These are phyloP conservation scores for Alternaria burnsii DNA, from an alignment of 2,329 filamentous ascomycete genomes.

Conservation along the genomic window DNA sequence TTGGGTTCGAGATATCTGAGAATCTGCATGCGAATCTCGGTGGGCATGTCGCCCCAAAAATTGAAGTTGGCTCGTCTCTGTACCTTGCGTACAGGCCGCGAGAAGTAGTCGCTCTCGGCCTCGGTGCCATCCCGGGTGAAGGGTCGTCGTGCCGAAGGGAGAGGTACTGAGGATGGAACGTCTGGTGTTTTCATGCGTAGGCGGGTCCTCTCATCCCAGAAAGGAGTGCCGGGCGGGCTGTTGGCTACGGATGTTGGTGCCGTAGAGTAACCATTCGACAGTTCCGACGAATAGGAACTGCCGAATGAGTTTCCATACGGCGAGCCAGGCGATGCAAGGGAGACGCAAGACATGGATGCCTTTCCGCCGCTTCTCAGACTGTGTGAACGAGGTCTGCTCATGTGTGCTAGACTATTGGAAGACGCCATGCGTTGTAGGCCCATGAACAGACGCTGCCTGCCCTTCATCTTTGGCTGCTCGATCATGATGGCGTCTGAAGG, in stretches of 20 bases:
- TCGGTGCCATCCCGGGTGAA: constrained; percentile 53
- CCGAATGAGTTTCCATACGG: constrained; percentile 63
- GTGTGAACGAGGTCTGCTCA: constrained; percentile 70
- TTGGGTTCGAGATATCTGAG: constrained; percentile 79
- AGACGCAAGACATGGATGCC: constrained; percentile 72
- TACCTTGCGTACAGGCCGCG: constrained; percentile 48
- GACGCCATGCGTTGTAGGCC: constrained; percentile 84
- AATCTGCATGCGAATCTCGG: constrained; percentile 81
- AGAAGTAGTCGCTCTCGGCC: constrained; percentile 58
- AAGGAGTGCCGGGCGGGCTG: constrained; percentile 58
- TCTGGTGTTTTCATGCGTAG: constrained; percentile 64
- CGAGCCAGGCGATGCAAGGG: constrained; percentile 62
- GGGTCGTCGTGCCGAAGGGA: constrained; percentile 70
- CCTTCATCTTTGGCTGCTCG: constrained; percentile 66
- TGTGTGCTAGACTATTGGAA: constrained; percentile 73
- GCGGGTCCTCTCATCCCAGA: constrained; percentile 64
- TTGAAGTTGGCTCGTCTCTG: constrained; percentile 60
- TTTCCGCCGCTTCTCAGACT: constrained; percentile 71
- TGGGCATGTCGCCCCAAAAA: constrained; percentile 83
- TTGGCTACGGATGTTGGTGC: constrained; percentile 63
- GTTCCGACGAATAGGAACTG: constrained; percentile 63
- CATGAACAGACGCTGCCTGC: constrained; percentile 74
- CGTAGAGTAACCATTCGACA: constrained; percentile 65
- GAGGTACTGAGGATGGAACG: constrained; percentile 63
- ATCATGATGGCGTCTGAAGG: constrained; percentile 40